Evolutionary conservation across 495 filamentous ascomycete species (phyloP).

Genomic region (Aspergillus olivimuriae): DNA sequence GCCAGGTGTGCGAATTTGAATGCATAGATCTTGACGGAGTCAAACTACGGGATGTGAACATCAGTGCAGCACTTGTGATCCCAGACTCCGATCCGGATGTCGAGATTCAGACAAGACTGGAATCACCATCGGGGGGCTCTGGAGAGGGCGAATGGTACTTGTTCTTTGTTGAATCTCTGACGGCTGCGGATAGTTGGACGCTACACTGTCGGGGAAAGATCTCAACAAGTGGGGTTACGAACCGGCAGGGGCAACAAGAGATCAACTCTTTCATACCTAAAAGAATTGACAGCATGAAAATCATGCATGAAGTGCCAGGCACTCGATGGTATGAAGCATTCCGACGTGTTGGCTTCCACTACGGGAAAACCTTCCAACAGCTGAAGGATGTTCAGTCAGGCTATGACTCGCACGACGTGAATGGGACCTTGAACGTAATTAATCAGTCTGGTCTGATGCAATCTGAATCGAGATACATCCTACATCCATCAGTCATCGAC

Average conservation of each 20-base stretch:
- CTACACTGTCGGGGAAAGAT: neutral
- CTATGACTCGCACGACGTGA: neutral
- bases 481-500: slow-evolving; percentile 36
- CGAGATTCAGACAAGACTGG: slow-evolving; percentile 4
- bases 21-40: slow-evolving; percentile 6
- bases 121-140: neutral
- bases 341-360: neutral
- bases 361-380: neutral
- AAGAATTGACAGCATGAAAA: too few relatives aligned
- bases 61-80: slow-evolving; percentile 26
- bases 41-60: slow-evolving; percentile 26
- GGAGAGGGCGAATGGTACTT: neutral
- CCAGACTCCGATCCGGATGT: slow-evolving; percentile 1
- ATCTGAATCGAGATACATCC: slow-evolving; percentile 27
- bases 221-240: too few relatives aligned
- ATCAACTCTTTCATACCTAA: too few relatives aligned
- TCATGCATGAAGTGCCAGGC: neutral
- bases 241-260: too few relatives aligned
- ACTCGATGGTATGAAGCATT: neutral
- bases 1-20: slow-evolving; percentile 17
- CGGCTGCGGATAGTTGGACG: neutral
- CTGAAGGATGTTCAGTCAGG: neutral
- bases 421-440: neutral
- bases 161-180: neutral
- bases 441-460: slow-evolving; percentile 5